These are phyloP conservation scores for Plantago major DNA, from an alignment of 257 asterid genomes.

Conservation along the genomic window DNA sequence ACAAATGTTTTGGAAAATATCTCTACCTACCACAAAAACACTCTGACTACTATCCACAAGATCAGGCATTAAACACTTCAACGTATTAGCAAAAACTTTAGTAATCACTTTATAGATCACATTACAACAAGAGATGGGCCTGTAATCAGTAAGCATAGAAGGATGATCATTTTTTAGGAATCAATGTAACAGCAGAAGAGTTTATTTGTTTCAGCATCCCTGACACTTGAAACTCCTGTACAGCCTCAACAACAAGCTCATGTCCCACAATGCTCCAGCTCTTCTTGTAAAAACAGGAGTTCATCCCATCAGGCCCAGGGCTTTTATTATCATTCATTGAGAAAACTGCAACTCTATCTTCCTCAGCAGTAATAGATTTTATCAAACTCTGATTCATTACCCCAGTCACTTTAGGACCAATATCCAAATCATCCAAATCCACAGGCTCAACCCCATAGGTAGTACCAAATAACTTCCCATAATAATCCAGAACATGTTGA, in stretches of 20 bases:
- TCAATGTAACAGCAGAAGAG: no score
- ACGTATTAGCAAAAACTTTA: no score
- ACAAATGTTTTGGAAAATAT: no score
- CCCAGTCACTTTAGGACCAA: background rate
- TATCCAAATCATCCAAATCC: background rate
- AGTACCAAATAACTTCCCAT: background rate
- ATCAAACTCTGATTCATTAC: background rate
- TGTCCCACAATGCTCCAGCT: background rate
- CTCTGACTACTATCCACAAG: no score
- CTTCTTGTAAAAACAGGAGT: background rate
- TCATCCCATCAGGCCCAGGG: background rate
- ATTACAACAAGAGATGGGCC: no score
- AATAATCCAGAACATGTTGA: background rate
- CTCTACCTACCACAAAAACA: no score
- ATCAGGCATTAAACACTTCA: no score
- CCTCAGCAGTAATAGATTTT: background rate
- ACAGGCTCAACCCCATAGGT: background rate
- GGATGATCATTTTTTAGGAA: no score
- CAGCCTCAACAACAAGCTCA: background rate
- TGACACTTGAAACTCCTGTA: background rate
- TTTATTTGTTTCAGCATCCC: background rate
- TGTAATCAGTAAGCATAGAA: no score
- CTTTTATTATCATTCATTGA: background rate
- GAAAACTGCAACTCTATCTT: no score
- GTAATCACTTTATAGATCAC: no score